These are phyloP conservation scores for Komagataella pastoris DNA, from an alignment of 805 yeast species.

Conservation along the genomic window DNA sequence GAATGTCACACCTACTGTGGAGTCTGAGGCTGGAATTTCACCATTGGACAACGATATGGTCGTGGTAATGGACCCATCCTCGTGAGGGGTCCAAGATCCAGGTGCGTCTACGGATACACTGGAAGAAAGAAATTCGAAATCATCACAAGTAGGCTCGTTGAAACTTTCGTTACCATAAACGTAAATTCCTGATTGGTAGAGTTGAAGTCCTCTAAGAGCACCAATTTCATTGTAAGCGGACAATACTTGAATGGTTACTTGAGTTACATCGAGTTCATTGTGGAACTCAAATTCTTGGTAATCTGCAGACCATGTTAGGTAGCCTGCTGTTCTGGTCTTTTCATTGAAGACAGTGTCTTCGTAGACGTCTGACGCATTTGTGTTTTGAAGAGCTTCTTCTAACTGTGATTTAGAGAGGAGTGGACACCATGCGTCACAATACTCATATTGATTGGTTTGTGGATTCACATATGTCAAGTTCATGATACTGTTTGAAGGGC, in stretches of 20 bases:
- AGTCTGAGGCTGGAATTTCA: slow-evolving; percentile 9
- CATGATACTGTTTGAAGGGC: slow-evolving; percentile 83
- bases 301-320: slow-evolving; percentile 23
- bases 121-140: slow-evolving; percentile 4
- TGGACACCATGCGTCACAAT: slow-evolving; percentile 90
- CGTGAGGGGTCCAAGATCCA: slow-evolving; percentile 10
- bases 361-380: slow-evolving; percentile 11
- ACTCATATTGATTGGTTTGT: slow-evolving; percentile 31
- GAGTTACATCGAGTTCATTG: slow-evolving; percentile 45
- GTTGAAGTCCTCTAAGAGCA: slow-evolving; percentile 58
- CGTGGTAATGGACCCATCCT: slow-evolving; percentile 1
- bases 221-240: slow-evolving; percentile 60
- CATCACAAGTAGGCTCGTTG: slow-evolving; percentile 50
- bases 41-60: slow-evolving; percentile 10
- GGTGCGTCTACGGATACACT: slow-evolving; percentile 6
- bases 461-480: slow-evolving; percentile 82
- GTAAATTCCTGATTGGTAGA: slow-evolving; percentile 45
- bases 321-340: slow-evolving; percentile 4
- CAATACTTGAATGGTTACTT: slow-evolving; percentile 49
- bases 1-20: slow-evolving; percentile 30
- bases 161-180: slow-evolving; percentile 66
- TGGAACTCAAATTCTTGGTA: slow-evolving; percentile 79
- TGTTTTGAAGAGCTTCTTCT: slow-evolving; percentile 11
- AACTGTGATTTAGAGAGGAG: slow-evolving; percentile 30
- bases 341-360: slow-evolving; percentile 5